Evolutionary conservation across 352 stramenopile species (phyloP), one percentile per base, ranked within the genome.

Genomic region (Phytophthora pini): DNA sequence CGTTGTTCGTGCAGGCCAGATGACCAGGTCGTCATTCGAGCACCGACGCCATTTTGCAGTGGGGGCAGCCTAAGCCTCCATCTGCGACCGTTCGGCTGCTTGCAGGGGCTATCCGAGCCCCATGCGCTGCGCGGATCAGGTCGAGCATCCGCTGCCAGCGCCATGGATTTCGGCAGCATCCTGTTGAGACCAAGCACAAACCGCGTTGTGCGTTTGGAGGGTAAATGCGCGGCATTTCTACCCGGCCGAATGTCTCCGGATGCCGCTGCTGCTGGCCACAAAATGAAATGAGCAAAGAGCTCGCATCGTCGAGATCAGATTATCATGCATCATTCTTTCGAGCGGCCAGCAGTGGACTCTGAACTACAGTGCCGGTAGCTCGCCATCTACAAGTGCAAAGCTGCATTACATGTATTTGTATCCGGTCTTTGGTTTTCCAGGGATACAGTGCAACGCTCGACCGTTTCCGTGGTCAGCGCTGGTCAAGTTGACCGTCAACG

Each of bases 241-340:
- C 61, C 29, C 46, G 32, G 45, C 61, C 48, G 59, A 67, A 58
- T 64, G 45, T 64, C 54, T 62, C 43, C 29, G 26, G 29, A 64
- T 49, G 31, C 13, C 32, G 29, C 57, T 26, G 32, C 12, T 29
- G 22, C 43, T 64, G 43, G 5, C 57, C 47, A 53, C 40, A 56
- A 43, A 55, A 39, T 36, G 31, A 36, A 36, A 11, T 36, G 44
- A 31, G 15, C 17, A 57, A 26, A 51, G 26, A 47, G 45, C 31
- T 69, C 61, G 61, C 55, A 43, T 15, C n/a, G 41, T 36, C 34
- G 15, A n/a, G 46, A 65, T 52, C 46, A 56, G 36, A 32, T 64
- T 44, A 29, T 51, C 48, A 43, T 55, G 47, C 47, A 43, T 54
- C 47, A 29, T 36, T 36, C 31, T 36, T 36, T 36, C 31, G 31